A percentile compares a stretch with the other conserved stretches of the same genome.
These are phyloP conservation scores for Fragaria vesca DNA, from an alignment of 306 rosid genomes.

Conservation along the genomic window DNA sequence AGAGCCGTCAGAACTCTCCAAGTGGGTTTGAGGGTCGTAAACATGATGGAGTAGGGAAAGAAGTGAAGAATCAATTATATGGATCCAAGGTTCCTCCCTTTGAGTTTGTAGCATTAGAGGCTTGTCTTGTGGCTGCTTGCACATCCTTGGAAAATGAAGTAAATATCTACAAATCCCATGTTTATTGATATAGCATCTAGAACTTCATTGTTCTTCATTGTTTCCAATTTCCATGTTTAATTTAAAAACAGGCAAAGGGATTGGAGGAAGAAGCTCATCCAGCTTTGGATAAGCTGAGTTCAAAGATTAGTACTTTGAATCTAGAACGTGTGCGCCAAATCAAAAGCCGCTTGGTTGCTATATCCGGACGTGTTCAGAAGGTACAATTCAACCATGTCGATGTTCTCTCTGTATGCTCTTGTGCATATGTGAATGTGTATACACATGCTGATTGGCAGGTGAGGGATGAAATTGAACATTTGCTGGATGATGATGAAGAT, in stretches of 20 bases:
- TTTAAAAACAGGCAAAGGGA: conserved; percentile 55
- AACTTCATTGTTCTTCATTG: too few relatives aligned
- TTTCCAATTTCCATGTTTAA: too few relatives aligned
- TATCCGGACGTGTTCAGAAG: conserved; percentile 93
- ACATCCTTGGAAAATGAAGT: conserved; percentile 77
- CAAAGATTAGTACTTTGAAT: conserved; percentile 92
- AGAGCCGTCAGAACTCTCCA: neutral
- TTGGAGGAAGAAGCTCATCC: conserved; percentile 94
- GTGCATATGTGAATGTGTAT: too few relatives aligned
- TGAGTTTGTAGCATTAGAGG: conserved; percentile 84
- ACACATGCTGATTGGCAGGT: conserved; percentile 36
- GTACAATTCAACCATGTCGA: conserved; percentile 16
- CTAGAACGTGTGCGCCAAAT: conserved; percentile 93
- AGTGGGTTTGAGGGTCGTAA: neutral
- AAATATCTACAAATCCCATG: neutral
- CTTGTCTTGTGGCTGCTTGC: conserved; percentile 95
- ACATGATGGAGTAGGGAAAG: neutral
- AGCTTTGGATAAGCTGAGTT: conserved; percentile 87
- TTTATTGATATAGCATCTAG: too few relatives aligned
- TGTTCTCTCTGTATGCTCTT: neutral
- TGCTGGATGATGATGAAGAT: conserved; percentile 88
- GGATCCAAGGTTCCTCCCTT: conserved; percentile 66
- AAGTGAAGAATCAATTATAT: conserved; percentile 35
- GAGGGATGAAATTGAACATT: conserved; percentile 90
- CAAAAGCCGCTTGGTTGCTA: conserved; percentile 93